These are phyloP conservation scores for Botryotinia convoluta DNA, from an alignment of 2,329 filamentous ascomycete genomes.

Conservation along the genomic window DNA sequence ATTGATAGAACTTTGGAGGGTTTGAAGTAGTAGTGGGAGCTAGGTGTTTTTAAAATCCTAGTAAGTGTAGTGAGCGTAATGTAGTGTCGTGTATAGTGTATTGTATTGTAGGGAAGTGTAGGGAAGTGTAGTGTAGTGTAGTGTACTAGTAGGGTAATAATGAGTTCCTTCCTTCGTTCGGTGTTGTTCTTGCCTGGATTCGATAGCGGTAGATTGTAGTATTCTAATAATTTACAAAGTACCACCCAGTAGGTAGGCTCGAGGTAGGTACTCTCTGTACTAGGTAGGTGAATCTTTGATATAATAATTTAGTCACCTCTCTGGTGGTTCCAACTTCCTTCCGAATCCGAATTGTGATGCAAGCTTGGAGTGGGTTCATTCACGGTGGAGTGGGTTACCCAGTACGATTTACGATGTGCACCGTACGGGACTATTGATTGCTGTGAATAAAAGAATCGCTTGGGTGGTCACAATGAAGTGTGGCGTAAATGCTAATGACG, in stretches of 20 bases:
- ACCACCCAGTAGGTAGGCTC: not conserved
- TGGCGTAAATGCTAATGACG: not conserved
- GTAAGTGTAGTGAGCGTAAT: not conserved
- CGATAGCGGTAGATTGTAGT: not conserved
- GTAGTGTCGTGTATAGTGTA: too few species aligned
- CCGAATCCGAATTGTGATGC: not conserved
- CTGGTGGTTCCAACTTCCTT: not conserved
- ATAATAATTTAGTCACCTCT: not conserved
- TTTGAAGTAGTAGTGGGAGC: not conserved
- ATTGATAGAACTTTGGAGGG: not conserved
- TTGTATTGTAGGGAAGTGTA: not conserved
- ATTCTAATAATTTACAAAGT: not conserved
- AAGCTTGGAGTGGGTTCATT: slow-evolving; percentile 3
- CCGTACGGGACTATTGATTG: not conserved
- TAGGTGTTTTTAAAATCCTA: not conserved
- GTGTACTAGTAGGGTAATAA: not conserved
- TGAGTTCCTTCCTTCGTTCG: not conserved
- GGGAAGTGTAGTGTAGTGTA: not conserved
- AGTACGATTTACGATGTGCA: not conserved
- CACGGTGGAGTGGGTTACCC: not conserved
- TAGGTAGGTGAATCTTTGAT: not conserved
- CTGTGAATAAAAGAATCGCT: not conserved
- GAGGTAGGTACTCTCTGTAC: not conserved
- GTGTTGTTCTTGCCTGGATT: not conserved
- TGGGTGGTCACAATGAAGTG: slow-evolving; percentile 3